Base-by-base conservation (phyloP, 495 filamentous ascomycete genomes). In the Penicillium ucsense region DNA sequence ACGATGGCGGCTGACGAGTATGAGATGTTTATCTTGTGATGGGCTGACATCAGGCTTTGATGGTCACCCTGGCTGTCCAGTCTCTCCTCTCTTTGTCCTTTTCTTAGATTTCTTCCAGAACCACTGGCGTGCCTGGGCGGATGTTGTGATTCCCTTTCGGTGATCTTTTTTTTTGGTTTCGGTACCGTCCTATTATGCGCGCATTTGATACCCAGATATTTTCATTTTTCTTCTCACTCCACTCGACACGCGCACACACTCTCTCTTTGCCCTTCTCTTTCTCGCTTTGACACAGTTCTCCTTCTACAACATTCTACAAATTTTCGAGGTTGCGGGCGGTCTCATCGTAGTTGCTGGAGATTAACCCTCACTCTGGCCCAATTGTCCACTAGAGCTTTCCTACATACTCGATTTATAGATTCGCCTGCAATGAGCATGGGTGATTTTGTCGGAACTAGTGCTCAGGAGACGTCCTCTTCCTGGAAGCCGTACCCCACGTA, bases 1-100 rank as follows among this genome's bases (percentile, higher is more conserved):
- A 65, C 58, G 48, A 31, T 65, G 33, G 56, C 50, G 6, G 63
- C 68, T 46, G 55, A 64, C 11, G 66, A 68, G 47, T 58, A 71
- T 56, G 64, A 70, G 39, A 42, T 38, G 12, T 64, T 72, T 55
- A 43, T 68, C 20, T 41, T 67, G 11, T 67, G 54, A 44, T 35
- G 34, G 34, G 34, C 10, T 10, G 34, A 35, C 10, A 35, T 10
- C 7, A 10, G 6, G 6, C 34, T 10, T 35, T 6, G 34, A 2
- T 35, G 34, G 34, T 1, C 34, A 10, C 34, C 34, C 34, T 35
- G 29, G 11, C 12, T 30, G 20, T 20, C 20, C 20, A 20, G 20
- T 20, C 33, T 32, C 30, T 28, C 31, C 0, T 48, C 10, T 44
- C 43, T 46, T n/a, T 41, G 37, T 43, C 35, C 28, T 1, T 31